Conservation (phyloP, 2,329 filamentous ascomycete species). For the Alternaria viburni region DNA sequence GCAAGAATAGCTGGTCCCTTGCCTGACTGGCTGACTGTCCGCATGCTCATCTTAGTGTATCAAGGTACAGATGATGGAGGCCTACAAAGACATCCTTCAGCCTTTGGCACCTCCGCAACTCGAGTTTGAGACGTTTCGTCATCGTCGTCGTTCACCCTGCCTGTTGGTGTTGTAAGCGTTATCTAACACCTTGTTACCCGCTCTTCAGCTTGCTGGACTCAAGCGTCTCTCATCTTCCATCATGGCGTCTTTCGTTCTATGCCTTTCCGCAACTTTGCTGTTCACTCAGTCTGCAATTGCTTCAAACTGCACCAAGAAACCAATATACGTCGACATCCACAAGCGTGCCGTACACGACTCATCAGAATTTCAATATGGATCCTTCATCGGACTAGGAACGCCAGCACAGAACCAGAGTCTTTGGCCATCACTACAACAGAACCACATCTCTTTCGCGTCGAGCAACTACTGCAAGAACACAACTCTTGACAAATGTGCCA, state of each 20-base stretch:
- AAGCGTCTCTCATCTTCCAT: constrained; percentile 26
- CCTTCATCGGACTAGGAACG: constrained; percentile 53
- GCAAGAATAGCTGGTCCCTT: constrained; percentile 36
- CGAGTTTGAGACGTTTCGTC: constrained; percentile 31
- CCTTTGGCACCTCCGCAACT: constrained; percentile 24
- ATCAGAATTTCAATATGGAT: constrained; percentile 51
- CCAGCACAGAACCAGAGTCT: constrained; percentile 54
- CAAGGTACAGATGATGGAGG: constrained; percentile 23
- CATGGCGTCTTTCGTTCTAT: constrained; percentile 39
- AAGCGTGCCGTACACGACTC: constrained; percentile 51
- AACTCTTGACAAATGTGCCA: constrained; percentile 39
- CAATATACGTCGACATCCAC: constrained; percentile 55
- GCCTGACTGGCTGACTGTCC: constrained; percentile 33
- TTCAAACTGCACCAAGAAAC: constrained; percentile 48
- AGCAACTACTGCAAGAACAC: constrained; percentile 47
- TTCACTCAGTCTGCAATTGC: constrained; percentile 46
- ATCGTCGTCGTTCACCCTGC: constrained; percentile 21
- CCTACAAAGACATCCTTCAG: constrained; percentile 44
- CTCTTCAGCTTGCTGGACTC: constrained; percentile 38
- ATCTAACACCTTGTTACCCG: constrained; percentile 13
- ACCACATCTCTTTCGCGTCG: constrained; percentile 51
- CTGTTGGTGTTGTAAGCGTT: constrained; percentile 8
- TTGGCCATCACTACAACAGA: constrained; percentile 52
- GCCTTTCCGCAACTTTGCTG: constrained; percentile 41
- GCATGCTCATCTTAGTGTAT: constrained; percentile 34